Conservation (phyloP, 805 yeast genomes). For the Wickerhamiella occidentalis region DNA sequence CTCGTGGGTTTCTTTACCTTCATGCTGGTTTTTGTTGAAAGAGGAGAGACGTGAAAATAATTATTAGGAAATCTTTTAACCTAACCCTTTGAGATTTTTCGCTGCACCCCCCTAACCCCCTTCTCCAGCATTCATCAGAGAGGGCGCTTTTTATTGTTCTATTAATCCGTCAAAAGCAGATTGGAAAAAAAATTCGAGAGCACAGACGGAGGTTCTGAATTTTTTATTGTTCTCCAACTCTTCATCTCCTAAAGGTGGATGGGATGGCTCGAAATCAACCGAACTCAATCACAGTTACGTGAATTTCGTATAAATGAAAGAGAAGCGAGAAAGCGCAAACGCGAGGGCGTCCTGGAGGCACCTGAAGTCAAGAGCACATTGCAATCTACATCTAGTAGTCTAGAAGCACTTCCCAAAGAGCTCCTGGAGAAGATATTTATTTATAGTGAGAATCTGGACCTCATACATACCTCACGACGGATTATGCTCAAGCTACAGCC, state of each 20-base stretch:
- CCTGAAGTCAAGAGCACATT: background rate
- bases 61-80: background rate
- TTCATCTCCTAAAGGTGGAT: background rate
- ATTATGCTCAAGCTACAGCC: constrained; percentile 25
- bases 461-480: constrained; percentile 30
- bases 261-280: constrained; percentile 2
- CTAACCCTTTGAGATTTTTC: constrained; percentile 1
- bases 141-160: no score
- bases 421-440: constrained; percentile 32
- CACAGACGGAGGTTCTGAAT: no score
- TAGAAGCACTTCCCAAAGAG: constrained; percentile 35
- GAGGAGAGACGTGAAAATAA: constrained; percentile 2
- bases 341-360: no score
- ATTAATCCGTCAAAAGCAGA: no score
- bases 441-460: constrained; percentile 28
- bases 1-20: constrained; percentile 25
- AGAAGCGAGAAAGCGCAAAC: background rate
- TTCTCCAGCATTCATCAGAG: no score
- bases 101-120: background rate
- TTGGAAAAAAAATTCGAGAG: no score
- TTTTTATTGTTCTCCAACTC: background rate
- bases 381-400: background rate
- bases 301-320: background rate
- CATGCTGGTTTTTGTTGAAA: constrained; percentile 13
- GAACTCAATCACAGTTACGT: background rate